A percentile compares a stretch with the other conserved stretches of the same genome.
These are phyloP conservation scores for Exsudoporus frostii DNA, from an alignment of 768 basidiomycete genomes.

Conservation along the genomic window DNA sequence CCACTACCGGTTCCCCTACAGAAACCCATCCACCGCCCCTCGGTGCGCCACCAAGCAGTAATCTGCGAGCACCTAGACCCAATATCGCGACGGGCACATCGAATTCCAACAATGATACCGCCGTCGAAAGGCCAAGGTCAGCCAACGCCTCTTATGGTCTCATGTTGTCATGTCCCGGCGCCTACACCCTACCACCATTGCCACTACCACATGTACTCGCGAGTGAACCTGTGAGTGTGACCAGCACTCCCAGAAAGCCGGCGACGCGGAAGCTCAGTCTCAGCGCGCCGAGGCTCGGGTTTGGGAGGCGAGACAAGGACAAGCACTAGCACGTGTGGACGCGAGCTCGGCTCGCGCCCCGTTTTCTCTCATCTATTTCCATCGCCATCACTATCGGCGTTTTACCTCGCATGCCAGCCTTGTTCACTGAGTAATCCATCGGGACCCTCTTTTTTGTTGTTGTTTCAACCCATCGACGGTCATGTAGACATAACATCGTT, in stretches of 20 bases:
- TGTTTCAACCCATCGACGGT: not conserved
- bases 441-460: not conserved
- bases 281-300: constrained; percentile 52
- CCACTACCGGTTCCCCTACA: constrained; percentile 33
- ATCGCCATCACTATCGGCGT: not conserved
- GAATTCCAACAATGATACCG: not conserved
- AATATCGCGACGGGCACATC: not conserved
- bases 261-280: constrained; percentile 69
- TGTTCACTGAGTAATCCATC: not conserved
- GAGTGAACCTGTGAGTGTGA: constrained; percentile 14
- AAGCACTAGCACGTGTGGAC: constrained; percentile 31
- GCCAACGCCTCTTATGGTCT: constrained; percentile 23
- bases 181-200: constrained; percentile 12
- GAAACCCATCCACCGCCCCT: constrained; percentile 5
- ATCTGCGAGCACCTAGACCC: not conserved
- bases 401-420: not conserved
- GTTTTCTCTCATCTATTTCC: not conserved
- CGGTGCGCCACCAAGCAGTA: not conserved
- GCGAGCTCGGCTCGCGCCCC: not conserved
- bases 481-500: constrained; percentile 8
- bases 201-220: not conserved
- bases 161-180: constrained; percentile 10
- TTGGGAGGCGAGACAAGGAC: constrained; percentile 53
- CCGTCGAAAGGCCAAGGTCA: constrained; percentile 22
- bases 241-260: constrained; percentile 29